Evolutionary conservation across 2,329 filamentous ascomycete genomes (phyloP).

Genomic region (Blastomyces emzantsi): DNA sequence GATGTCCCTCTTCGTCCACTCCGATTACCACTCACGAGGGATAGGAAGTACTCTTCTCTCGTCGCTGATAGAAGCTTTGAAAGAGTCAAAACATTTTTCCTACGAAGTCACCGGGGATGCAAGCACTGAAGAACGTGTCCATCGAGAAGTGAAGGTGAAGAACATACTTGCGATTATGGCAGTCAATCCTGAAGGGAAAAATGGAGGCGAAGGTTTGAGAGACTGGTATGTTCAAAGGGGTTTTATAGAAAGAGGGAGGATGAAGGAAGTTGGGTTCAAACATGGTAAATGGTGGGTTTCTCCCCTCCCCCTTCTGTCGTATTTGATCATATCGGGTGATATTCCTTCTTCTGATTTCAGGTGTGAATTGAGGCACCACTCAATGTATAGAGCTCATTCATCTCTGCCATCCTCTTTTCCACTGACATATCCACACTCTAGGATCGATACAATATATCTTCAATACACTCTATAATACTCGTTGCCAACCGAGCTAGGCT

Average conservation of each 20-base stretch:
- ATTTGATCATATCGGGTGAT: neutral
- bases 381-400: neutral
- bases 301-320: conserved; percentile 6
- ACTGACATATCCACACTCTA: neutral
- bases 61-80: conserved; percentile 22
- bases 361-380: neutral
- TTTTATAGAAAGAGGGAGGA: conserved; percentile 31
- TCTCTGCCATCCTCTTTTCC: neutral
- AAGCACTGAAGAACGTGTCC: conserved; percentile 10
- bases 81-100: conserved; percentile 18
- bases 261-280: conserved; percentile 33
- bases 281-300: conserved; percentile 29
- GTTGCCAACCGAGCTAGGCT: neutral
- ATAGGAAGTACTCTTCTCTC: conserved; percentile 28
- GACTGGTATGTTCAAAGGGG: conserved; percentile 34
- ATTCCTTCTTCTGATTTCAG: neutral
- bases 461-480: conserved; percentile 4
- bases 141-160: conserved; percentile 21
- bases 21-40: conserved; percentile 24
- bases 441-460: conserved; percentile 13
- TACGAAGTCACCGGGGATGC: conserved; percentile 17
- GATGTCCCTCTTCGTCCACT: conserved; percentile 33
- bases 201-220: conserved; percentile 26
- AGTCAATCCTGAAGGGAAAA: conserved; percentile 27
- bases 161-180: conserved; percentile 34